Conservation (phyloP, 768 basidiomycete species). For the Arthromyces matolae region DNA sequence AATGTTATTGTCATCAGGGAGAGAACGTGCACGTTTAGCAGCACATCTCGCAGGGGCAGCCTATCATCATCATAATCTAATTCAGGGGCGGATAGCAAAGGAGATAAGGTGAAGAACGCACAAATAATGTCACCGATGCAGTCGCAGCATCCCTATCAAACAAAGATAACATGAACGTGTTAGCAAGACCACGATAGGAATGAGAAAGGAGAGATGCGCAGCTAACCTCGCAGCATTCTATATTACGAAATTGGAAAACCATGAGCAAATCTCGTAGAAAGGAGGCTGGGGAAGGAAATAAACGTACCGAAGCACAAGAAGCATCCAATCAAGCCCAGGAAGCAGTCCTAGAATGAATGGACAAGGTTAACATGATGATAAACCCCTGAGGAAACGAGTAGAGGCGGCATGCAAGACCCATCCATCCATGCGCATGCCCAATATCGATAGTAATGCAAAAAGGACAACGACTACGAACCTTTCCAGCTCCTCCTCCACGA, state of each 20-base stretch:
- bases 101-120: slow-evolving; percentile 30
- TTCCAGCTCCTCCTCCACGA: slow-evolving; percentile 69
- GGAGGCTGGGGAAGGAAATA: not conserved
- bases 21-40: slow-evolving; percentile 38
- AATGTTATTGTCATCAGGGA: slow-evolving; percentile 22
- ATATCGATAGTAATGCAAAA: not conserved
- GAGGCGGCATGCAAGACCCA: too few species aligned
- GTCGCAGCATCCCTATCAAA: slow-evolving; percentile 61
- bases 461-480: slow-evolving; percentile 34
- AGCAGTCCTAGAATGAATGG: slow-evolving; percentile 55
- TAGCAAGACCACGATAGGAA: not conserved
- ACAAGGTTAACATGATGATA: too few species aligned
- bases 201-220: not conserved
- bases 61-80: slow-evolving; percentile 28
- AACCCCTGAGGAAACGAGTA: too few species aligned
- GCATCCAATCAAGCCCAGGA: slow-evolving; percentile 56
- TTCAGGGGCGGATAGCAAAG: not conserved
- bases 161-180: too few species aligned
- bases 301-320: slow-evolving; percentile 72
- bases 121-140: slow-evolving; percentile 69
- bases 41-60: slow-evolving; percentile 80
- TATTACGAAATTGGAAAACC: too few species aligned
- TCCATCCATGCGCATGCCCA: not conserved
- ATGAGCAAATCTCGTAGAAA: too few species aligned
- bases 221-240: slow-evolving; percentile 71